Percentiles rank a stretch among this genome's conserved stretches.
Conservation (phyloP, 345 rosid genomes). For the Hevea brasiliensis region DNA sequence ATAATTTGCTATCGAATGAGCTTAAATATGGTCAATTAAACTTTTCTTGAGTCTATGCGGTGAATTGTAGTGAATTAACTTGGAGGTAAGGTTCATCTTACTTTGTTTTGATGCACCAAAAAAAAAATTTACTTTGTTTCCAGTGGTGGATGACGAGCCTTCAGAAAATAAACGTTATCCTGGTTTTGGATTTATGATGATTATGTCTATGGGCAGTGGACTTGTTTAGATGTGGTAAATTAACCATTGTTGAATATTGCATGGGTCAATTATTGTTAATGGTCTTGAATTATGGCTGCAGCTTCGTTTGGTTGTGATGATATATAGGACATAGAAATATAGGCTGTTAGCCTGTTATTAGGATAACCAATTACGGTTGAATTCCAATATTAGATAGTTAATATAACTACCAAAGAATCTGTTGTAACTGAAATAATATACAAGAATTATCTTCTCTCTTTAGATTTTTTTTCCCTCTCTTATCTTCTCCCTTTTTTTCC, state of each 20-base stretch:
- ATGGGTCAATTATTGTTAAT: not conserved
- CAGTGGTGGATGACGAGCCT: not conserved
- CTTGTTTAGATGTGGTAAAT: not conserved
- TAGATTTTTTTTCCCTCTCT: too few relatives aligned
- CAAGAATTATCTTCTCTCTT: too few relatives aligned
- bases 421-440: too few relatives aligned
- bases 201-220: not conserved
- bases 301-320: not conserved
- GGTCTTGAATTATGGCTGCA: not conserved
- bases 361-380: too few relatives aligned
- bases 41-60: conserved; percentile 1
- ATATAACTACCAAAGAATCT: too few relatives aligned
- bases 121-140: not conserved
- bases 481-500: too few relatives aligned
- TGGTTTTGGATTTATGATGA: not conserved
- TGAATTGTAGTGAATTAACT: conserved; percentile 10
- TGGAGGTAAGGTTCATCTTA: conserved; percentile 3
- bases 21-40: conserved; percentile 10
- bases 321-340: too few relatives aligned
- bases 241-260: not conserved
- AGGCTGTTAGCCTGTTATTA: too few relatives aligned
- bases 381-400: too few relatives aligned
- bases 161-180: not conserved
- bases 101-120: not conserved
- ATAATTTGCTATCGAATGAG: not conserved